These are phyloP conservation scores for Aspergillus jensenii DNA, from an alignment of 2,329 filamentous ascomycete genomes.

Conservation along the genomic window DNA sequence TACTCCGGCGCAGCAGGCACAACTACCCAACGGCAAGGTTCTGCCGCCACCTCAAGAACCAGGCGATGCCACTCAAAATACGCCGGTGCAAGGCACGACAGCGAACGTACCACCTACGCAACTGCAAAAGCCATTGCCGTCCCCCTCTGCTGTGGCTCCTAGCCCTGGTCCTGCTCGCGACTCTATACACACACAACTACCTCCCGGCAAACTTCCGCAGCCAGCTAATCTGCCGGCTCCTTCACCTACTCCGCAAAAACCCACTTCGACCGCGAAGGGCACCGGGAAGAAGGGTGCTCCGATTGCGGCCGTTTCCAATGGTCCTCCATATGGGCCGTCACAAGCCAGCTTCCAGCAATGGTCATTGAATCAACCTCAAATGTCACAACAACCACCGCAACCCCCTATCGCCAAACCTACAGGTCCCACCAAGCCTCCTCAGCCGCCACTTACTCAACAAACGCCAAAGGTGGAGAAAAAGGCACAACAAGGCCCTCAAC, in stretches of 20 bases:
- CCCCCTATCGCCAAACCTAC: slow-evolving; percentile 19
- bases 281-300: slow-evolving; percentile 17
- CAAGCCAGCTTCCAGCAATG: slow-evolving; percentile 40
- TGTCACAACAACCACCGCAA: slow-evolving; percentile 29
- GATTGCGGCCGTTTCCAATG: slow-evolving; percentile 15
- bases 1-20: slow-evolving; percentile 17
- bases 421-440: slow-evolving; percentile 19
- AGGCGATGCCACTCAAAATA: slow-evolving; percentile 17
- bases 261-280: slow-evolving; percentile 12
- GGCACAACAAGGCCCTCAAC: slow-evolving; percentile 15
- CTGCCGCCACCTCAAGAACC: slow-evolving; percentile 23
- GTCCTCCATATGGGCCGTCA: slow-evolving; percentile 23
- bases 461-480: slow-evolving; percentile 16
- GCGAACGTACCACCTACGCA: slow-evolving; percentile 11
- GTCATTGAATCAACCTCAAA: slow-evolving; percentile 34
- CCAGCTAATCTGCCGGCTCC: slow-evolving; percentile 18
- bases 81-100: slow-evolving; percentile 8
- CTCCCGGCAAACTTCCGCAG: slow-evolving; percentile 19
- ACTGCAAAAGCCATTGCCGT: slow-evolving; percentile 18
- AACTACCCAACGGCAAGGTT: slow-evolving; percentile 20
- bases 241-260: slow-evolving; percentile 15
- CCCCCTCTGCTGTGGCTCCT: slow-evolving; percentile 17
- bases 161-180: slow-evolving; percentile 16
- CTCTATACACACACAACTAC: slow-evolving; percentile 25
- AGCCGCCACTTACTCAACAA: slow-evolving; percentile 20